A percentile compares a stretch with the other conserved stretches of the same genome.
phyloP scores from a whole-genome alignment of 176 grass and related monocot species.

The Hordeum marinum region DNA sequence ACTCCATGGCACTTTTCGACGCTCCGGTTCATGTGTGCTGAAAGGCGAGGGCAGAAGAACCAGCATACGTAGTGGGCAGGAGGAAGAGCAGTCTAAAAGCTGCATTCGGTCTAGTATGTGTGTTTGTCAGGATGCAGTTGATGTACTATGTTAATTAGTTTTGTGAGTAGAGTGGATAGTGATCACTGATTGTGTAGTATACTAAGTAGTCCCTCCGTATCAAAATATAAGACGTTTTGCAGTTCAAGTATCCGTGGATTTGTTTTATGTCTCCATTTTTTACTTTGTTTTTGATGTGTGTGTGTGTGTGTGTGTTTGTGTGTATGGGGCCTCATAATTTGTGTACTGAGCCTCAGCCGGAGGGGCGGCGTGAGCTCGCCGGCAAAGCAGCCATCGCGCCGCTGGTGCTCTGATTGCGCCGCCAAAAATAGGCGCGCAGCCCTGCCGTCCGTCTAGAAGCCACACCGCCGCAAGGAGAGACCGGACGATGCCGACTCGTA shows the following conservation, averaged over 20 bases:
- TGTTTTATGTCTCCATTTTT: not conserved
- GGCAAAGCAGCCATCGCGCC: too few species aligned
- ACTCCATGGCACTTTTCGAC: not conserved
- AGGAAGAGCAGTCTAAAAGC: not conserved
- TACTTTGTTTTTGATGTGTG: too few species aligned
- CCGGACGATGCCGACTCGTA: not conserved
- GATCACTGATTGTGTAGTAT: not conserved
- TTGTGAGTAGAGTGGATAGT: not conserved
- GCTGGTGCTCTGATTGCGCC: not conserved
- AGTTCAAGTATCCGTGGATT: not conserved
- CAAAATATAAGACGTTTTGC: too few species aligned
- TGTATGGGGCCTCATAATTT: too few species aligned
- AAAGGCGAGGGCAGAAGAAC: not conserved
- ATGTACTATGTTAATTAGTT: not conserved
- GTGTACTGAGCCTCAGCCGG: too few species aligned
- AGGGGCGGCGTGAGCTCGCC: too few species aligned
- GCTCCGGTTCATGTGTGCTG: too few species aligned
- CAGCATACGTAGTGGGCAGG: not conserved
- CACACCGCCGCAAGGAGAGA: not conserved
- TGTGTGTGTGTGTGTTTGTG: too few species aligned
- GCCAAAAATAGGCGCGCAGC: not conserved
- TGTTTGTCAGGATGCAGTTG: not conserved
- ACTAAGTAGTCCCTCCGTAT: too few species aligned
- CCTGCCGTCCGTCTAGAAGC: not conserved
- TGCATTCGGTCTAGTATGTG: not conserved